Base-by-base conservation (phyloP, 1,139 yeast genomes). In the Kurtzmaniella quercitrusa region DNA sequence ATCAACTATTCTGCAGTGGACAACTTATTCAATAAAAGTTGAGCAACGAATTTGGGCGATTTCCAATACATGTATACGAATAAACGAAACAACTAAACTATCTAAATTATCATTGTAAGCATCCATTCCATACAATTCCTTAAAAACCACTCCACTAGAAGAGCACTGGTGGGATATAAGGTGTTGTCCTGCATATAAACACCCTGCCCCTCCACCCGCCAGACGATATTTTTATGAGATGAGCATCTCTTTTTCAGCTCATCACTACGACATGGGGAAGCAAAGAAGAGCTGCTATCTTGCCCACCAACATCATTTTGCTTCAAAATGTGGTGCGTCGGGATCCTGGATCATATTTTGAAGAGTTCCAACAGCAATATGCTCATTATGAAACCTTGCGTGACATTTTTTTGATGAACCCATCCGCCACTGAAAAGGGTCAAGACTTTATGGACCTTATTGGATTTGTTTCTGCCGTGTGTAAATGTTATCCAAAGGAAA, bases 341-440 rank as follows among this genome's bases (percentile, higher is more conserved):
- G 98, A 93, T 59, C 98, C 98, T 2, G 85, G 80, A 48, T 88
- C 98, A 0, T 94, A 93, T 62, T 80, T 81, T 50, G 98, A 94
- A 63, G 99, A 93, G 63, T 93, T 93, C 63, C 61, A 84, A 40
- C 94, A 89, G 55, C 98, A 94, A 60, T 88, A 84, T 61, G 78
- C 93, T 43, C 98, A 94, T 61, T 93, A 93, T 63, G 89, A 86
- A 60, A 86, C 98, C 1, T 68, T 89, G 45, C 71, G 96, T 60
- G 97, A 91, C 58, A 84, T 94, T 47, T 88, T 88, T 56, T 68
- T 88, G 61, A 68, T 78, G 52, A 82, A 84, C 60, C 85, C 86
- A 5, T 60, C 75, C 2, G 74, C 78, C 2, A 80, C 81, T 39
- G 82, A 84, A 40, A 80, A 82, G 50, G 75, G 75, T 11, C 73